Conservation (phyloP, 805 yeast species). For the Yamadazyma laniorum region DNA sequence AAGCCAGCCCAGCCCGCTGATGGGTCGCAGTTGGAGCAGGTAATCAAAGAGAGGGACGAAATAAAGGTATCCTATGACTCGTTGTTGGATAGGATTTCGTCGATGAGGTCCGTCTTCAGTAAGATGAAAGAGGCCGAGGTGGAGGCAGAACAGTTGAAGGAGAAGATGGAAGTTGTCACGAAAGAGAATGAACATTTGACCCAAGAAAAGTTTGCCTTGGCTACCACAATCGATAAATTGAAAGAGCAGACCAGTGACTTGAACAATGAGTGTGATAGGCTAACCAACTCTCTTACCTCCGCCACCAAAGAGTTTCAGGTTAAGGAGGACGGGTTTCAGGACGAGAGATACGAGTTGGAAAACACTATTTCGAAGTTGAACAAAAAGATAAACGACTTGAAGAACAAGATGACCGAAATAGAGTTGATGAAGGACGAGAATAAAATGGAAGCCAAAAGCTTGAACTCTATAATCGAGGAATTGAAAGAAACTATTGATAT, state of each 20-base stretch:
- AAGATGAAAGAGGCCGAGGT: slow-evolving; percentile 71
- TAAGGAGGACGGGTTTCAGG: slow-evolving; percentile 34
- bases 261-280: slow-evolving; percentile 54
- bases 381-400: slow-evolving; percentile 40
- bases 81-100: slow-evolving; percentile 58
- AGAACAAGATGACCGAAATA: slow-evolving; percentile 41
- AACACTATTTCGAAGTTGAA: slow-evolving; percentile 36
- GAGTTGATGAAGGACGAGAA: slow-evolving; percentile 38
- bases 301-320: slow-evolving; percentile 37
- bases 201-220: slow-evolving; percentile 16
- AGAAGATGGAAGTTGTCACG: slow-evolving; percentile 15
- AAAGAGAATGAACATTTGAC: slow-evolving; percentile 11
- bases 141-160: slow-evolving; percentile 57
- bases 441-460: slow-evolving; percentile 40
- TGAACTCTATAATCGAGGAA: slow-evolving; percentile 42
- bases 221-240: neutral
- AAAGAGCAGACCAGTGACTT: slow-evolving; percentile 37
- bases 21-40: neutral
- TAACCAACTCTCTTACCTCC: slow-evolving; percentile 38
- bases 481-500: slow-evolving; percentile 39
- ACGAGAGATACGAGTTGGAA: slow-evolving; percentile 41
- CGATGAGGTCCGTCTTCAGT: slow-evolving; percentile 69
- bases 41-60: slow-evolving; percentile 51
- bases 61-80: slow-evolving; percentile 60
- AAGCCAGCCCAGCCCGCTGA: no score